These are phyloP conservation scores for Clohesyomyces aquaticus DNA, from an alignment of 495 filamentous ascomycete genomes.

Conservation along the genomic window DNA sequence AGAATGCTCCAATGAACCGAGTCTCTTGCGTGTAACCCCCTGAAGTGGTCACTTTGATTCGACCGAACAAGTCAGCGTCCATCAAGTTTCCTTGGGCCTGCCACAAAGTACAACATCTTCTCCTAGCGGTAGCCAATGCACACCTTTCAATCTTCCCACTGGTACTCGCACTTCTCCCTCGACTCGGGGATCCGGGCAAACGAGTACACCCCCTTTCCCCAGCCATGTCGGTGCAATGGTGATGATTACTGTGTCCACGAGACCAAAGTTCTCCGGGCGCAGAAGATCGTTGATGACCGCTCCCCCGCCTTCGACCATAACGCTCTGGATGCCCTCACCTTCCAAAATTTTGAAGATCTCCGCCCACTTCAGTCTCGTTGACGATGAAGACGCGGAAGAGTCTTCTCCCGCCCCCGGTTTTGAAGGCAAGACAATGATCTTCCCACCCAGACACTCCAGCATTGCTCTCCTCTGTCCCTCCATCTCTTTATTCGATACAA, in stretches of 20 bases:
- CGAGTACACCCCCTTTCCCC: conserved; percentile 74
- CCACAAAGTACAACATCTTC: conserved; percentile 81
- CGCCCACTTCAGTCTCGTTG: conserved; percentile 63
- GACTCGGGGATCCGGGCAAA: conserved; percentile 63
- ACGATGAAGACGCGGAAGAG: not conserved
- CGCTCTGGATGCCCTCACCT: conserved; percentile 66
- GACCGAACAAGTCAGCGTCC: not conserved
- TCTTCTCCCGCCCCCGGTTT: conserved; percentile 30
- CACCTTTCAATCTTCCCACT: conserved; percentile 65
- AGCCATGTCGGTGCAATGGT: conserved; percentile 86
- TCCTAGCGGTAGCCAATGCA: conserved; percentile 74
- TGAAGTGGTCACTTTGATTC: not conserved
- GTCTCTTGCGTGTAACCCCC: too few species aligned
- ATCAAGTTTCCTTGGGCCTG: conserved; percentile 45
- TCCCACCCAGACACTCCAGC: conserved; percentile 56
- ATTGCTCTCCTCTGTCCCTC: conserved; percentile 42
- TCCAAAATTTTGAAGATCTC: conserved; percentile 61
- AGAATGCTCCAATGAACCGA: too few species aligned
- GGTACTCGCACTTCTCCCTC: conserved; percentile 56
- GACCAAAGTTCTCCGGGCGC: conserved; percentile 58
- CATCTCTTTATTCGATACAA: conserved; percentile 57
- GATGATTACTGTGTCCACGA: conserved; percentile 75
- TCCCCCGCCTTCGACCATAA: conserved; percentile 89
- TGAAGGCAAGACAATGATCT: conserved; percentile 52
- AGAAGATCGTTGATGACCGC: conserved; percentile 77